phyloP scores from a whole-genome alignment of 192 early-diverging fungal genomes.

The Globomyces pollinis-pini region DNA sequence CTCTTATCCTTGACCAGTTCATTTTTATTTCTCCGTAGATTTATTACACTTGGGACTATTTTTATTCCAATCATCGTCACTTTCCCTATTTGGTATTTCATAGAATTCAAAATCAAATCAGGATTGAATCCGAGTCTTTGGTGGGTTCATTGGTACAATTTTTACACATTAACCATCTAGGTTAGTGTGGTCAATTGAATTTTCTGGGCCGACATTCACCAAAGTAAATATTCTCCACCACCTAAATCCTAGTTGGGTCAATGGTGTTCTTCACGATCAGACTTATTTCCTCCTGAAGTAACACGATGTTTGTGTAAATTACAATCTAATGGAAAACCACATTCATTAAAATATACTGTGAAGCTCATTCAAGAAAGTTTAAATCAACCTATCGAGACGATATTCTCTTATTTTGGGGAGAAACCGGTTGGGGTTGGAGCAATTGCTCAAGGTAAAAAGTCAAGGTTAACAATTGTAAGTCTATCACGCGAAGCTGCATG shows the following conservation, averaged over 20 bases:
- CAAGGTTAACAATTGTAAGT: too few species aligned
- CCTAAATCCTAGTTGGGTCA: too few species aligned
- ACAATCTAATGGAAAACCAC: slow-evolving; percentile 73
- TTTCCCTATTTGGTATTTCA: not conserved
- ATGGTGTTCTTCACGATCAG: slow-evolving; percentile 87
- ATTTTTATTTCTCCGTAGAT: not conserved
- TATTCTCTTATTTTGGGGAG: slow-evolving; percentile 73
- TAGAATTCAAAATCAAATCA: not conserved
- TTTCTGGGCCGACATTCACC: slow-evolving; percentile 91
- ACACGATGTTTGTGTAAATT: slow-evolving; percentile 69
- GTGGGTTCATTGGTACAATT: slow-evolving; percentile 88
- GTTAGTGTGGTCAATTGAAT: slow-evolving; percentile 69
- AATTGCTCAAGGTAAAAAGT: slow-evolving; percentile 94
- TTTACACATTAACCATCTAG: too few species aligned
- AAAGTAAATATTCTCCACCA: too few species aligned
- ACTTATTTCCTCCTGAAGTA: slow-evolving; percentile 71
- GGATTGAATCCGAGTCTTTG: slow-evolving; percentile 37
- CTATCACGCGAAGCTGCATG: slow-evolving; percentile 45
- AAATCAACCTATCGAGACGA: slow-evolving; percentile 54
- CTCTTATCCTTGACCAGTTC: not conserved
- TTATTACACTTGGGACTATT: not conserved
- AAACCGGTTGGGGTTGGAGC: slow-evolving; percentile 85
- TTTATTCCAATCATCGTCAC: not conserved
- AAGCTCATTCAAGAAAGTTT: slow-evolving; percentile 55
- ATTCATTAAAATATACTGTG: slow-evolving; percentile 63